phyloP scores from a whole-genome alignment of 768 basidiomycete genomes.

The Calvatia gigantea region DNA sequence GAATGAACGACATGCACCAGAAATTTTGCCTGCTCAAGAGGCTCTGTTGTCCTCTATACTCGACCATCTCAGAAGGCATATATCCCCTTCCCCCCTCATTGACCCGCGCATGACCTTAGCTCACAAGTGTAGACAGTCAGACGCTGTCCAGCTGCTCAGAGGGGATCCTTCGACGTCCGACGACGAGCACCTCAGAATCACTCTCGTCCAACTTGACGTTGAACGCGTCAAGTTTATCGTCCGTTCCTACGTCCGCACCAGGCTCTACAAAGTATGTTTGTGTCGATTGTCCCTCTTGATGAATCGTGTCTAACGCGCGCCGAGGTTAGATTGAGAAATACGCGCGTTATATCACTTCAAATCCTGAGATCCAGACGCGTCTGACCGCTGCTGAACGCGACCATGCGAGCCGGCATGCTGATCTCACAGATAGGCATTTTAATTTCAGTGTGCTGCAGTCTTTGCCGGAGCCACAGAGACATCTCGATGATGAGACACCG shows the following conservation, averaged over 20 bases:
- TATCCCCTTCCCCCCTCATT: constrained; percentile 30
- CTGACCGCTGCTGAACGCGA: constrained; percentile 82
- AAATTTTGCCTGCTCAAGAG: constrained; percentile 73
- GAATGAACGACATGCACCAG: constrained; percentile 81
- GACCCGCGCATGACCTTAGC: not conserved
- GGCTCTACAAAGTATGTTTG: constrained; percentile 73
- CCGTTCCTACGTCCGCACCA: constrained; percentile 82
- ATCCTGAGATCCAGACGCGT: constrained; percentile 68
- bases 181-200: constrained; percentile 90
- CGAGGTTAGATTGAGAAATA: constrained; percentile 81
- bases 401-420: constrained; percentile 75
- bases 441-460: constrained; percentile 77
- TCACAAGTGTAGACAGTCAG: constrained; percentile 48
- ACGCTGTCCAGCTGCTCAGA: constrained; percentile 71
- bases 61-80: constrained; percentile 82
- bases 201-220: constrained; percentile 92
- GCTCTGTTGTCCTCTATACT: constrained; percentile 60
- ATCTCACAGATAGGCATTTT: constrained; percentile 75
- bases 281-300: not conserved
- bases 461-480: constrained; percentile 72
- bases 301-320: not conserved
- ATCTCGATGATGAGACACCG: constrained; percentile 66
- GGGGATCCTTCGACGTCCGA: constrained; percentile 83
- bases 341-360: constrained; percentile 72
- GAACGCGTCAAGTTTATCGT: constrained; percentile 93